Percentiles rank a stretch among this genome's conserved stretches.
Conservation (phyloP, 768 basidiomycete species). For the Tulasnella sp. region DNA sequence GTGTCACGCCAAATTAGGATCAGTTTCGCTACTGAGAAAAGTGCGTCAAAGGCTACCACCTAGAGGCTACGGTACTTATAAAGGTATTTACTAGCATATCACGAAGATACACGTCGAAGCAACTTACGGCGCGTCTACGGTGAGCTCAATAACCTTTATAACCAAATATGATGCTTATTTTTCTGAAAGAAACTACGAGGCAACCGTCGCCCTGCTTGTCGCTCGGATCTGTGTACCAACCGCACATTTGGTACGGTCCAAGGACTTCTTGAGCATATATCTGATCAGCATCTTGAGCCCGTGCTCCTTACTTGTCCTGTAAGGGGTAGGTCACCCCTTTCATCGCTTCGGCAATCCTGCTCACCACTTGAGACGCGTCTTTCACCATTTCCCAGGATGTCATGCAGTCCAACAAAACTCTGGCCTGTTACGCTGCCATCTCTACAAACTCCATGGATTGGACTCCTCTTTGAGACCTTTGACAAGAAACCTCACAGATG, state of each 20-base stretch:
- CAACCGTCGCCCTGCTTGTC: neutral
- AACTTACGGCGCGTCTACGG: neutral
- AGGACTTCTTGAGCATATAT: neutral
- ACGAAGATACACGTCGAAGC: constrained; percentile 7
- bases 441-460: neutral
- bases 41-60: neutral
- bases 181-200: neutral
- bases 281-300: constrained; percentile 5
- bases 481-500: no score
- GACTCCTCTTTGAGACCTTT: neutral
- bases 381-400: neutral
- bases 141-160: neutral
- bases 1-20: constrained; percentile 6
- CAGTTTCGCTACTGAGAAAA: neutral
- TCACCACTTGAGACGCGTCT: no score
- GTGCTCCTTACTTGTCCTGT: constrained; percentile 1
- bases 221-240: constrained; percentile 5
- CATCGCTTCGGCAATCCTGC: no score
- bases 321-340: neutral
- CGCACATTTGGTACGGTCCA: neutral
- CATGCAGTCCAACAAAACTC: neutral
- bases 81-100: neutral
- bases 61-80: neutral
- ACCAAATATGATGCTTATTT: neutral
- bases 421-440: neutral